Evolutionary conservation across 768 basidiomycete genomes (phyloP).

Genomic region (Strobilomyces echinocephalus): DNA sequence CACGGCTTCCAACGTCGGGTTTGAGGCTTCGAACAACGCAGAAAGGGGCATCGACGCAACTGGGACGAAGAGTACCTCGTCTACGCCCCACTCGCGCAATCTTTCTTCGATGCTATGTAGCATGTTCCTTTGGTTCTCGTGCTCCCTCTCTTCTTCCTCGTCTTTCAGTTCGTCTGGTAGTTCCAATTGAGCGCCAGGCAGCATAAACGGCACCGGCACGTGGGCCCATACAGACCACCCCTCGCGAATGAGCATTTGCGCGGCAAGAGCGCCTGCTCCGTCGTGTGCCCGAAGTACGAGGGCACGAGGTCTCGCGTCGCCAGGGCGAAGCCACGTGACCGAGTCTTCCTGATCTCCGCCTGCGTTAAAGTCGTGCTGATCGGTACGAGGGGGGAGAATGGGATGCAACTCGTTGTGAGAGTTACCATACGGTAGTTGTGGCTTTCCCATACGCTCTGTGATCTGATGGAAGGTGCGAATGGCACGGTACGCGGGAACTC

Average conservation of each 20-base stretch:
- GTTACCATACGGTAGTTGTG: slow-evolving; percentile 21
- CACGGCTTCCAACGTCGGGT: slow-evolving; percentile 14
- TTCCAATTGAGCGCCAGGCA: slow-evolving; percentile 33
- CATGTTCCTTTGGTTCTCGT: slow-evolving; percentile 38
- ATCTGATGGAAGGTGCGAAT: slow-evolving; percentile 57
- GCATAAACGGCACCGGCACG: slow-evolving; percentile 37
- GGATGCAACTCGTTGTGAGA: slow-evolving; percentile 28
- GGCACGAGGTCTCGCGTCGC: slow-evolving; percentile 32
- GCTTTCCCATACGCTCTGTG: slow-evolving; percentile 22
- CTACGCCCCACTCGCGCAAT: slow-evolving; percentile 65
- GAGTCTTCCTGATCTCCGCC: slow-evolving; percentile 22
- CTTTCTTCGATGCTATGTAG: slow-evolving; percentile 48
- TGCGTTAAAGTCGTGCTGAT: slow-evolving; percentile 23
- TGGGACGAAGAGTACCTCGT: slow-evolving; percentile 66
- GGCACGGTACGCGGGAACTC: slow-evolving; percentile 78
- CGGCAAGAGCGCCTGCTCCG: slow-evolving; percentile 69
- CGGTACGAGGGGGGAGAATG: slow-evolving; percentile 22
- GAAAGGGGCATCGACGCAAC: slow-evolving; percentile 20
- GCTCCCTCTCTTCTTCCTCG: slow-evolving; percentile 32
- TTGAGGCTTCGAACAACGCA: slow-evolving; percentile 21
- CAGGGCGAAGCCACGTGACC: not conserved
- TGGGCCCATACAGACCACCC: slow-evolving; percentile 80
- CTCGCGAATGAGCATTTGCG: slow-evolving; percentile 65
- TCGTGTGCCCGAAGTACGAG: slow-evolving; percentile 73
- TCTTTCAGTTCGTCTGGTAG: slow-evolving; percentile 29